phyloP scores from a whole-genome alignment of 352 stramenopile species.

The Sclerospora graminicola region DNA sequence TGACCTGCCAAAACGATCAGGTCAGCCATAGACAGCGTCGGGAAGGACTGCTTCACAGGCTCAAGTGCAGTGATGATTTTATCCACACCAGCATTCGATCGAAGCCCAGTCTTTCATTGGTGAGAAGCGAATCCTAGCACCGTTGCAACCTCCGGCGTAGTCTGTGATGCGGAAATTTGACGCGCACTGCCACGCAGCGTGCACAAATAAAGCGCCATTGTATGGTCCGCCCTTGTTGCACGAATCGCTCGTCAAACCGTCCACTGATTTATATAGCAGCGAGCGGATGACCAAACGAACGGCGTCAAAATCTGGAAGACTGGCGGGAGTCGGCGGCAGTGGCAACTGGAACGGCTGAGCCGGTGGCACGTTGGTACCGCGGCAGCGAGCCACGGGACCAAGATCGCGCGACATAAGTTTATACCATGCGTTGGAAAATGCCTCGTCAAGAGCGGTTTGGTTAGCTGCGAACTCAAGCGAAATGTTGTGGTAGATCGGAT shows the following conservation, averaged over 20 bases:
- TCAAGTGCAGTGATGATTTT: constrained; percentile 69
- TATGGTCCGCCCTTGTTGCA: constrained; percentile 16
- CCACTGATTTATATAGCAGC: constrained; percentile 15
- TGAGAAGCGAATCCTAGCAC: constrained; percentile 76
- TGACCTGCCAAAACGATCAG: constrained; percentile 84
- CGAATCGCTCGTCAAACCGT: constrained; percentile 20
- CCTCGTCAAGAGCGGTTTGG: constrained; percentile 41
- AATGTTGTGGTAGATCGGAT: constrained; percentile 57
- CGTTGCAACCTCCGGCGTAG: constrained; percentile 73
- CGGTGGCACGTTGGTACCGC: constrained; percentile 28
- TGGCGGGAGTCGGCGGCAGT: constrained; percentile 19
- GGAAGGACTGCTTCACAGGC: constrained; percentile 81
- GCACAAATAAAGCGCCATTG: constrained; percentile 44
- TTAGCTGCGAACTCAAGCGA: constrained; percentile 53
- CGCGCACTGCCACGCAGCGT: constrained; percentile 81
- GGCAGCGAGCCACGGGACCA: constrained; percentile 35
- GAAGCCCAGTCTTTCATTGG: constrained; percentile 70
- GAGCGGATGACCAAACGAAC: constrained; percentile 21
- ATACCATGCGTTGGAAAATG: constrained; percentile 68
- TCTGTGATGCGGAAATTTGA: constrained; percentile 81
- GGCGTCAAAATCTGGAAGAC: constrained; percentile 21
- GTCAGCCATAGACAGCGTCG: constrained; percentile 85
- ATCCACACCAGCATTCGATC: constrained; percentile 79
- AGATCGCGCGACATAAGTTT: constrained; percentile 47
- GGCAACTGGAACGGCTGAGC: constrained; percentile 44